Evolutionary conservation across 805 yeast species (phyloP).

Genomic region (Henningerozyma blattae): DNA sequence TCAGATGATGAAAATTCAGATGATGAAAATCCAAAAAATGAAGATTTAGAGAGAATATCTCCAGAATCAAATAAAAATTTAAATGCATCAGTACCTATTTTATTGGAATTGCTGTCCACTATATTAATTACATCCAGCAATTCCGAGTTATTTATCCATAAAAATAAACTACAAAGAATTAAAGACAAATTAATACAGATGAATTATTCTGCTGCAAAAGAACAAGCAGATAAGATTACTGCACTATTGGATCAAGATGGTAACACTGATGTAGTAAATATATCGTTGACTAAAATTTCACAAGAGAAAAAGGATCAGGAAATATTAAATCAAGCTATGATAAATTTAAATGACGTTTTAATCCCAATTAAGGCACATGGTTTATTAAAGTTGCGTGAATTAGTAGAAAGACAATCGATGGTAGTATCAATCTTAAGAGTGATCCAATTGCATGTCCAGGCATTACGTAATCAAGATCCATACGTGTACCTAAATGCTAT

Average conservation of each 20-base stretch:
- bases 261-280: not conserved
- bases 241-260: not conserved
- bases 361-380: conserved; percentile 88
- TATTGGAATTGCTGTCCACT: conserved; percentile 29
- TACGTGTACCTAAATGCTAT: conserved; percentile 77
- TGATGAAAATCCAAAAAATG: conserved; percentile 18
- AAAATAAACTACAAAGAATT: conserved; percentile 21
- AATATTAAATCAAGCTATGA: conserved; percentile 45
- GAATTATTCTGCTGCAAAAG: not conserved
- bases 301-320: conserved; percentile 21
- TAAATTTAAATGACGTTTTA: conserved; percentile 60
- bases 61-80: not conserved
- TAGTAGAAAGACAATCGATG: conserved; percentile 38
- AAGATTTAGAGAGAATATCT: not conserved
- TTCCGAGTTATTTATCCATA: conserved; percentile 9
- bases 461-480: conserved; percentile 71
- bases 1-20: conserved; percentile 19
- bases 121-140: conserved; percentile 23
- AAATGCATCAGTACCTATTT: conserved; percentile 13
- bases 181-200: conserved; percentile 9
- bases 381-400: conserved; percentile 44
- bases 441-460: conserved; percentile 47
- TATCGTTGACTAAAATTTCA: not conserved
- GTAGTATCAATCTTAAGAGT: conserved; percentile 43
- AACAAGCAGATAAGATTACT: not conserved